phyloP scores from a whole-genome alignment of 1,284 basidiomycete genomes.

The Cryptococcus sp. region DNA sequence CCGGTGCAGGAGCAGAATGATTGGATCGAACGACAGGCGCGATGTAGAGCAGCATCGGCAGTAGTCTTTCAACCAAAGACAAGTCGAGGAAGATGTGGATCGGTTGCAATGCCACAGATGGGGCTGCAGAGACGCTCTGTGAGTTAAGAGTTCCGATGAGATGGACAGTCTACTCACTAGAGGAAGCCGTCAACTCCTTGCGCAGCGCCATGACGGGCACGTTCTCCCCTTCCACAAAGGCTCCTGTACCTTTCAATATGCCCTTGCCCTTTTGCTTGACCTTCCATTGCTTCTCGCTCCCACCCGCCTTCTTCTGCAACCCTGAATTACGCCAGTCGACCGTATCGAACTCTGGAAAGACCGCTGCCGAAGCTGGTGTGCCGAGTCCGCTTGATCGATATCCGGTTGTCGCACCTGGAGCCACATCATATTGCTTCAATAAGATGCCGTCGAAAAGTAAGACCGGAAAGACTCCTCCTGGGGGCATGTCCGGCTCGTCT shows the following conservation, averaged over 20 bases:
- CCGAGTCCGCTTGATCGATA: neutral
- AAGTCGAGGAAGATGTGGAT: conserved; percentile 75
- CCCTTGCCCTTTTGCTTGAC: conserved; percentile 36
- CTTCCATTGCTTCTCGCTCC: conserved; percentile 45
- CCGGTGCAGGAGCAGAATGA: neutral
- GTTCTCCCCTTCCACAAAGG: conserved; percentile 12
- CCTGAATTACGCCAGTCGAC: conserved; percentile 50
- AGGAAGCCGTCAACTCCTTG: conserved; percentile 16
- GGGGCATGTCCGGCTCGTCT: conserved; percentile 28
- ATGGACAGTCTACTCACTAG: conserved; percentile 20
- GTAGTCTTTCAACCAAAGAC: conserved; percentile 55
- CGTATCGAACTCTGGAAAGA: conserved; percentile 45
- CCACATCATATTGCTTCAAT: conserved; percentile 42
- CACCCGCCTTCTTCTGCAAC: conserved; percentile 24
- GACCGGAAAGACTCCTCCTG: conserved; percentile 47
- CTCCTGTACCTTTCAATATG: conserved; percentile 31
- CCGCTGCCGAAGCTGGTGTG: conserved; percentile 5
- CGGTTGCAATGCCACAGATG: conserved; percentile 56
- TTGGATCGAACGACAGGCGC: conserved; percentile 31
- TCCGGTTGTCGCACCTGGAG: conserved; percentile 15
- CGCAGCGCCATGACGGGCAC: conserved; percentile 25
- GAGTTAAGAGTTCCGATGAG: neutral
- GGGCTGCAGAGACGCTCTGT: conserved; percentile 16
- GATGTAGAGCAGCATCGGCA: conserved; percentile 39
- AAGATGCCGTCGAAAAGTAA: conserved; percentile 50